Evolutionary conservation across 331 rosid species (phyloP), one percentile per base, ranked within the genome.

Genomic region (Quercus tomentella): DNA sequence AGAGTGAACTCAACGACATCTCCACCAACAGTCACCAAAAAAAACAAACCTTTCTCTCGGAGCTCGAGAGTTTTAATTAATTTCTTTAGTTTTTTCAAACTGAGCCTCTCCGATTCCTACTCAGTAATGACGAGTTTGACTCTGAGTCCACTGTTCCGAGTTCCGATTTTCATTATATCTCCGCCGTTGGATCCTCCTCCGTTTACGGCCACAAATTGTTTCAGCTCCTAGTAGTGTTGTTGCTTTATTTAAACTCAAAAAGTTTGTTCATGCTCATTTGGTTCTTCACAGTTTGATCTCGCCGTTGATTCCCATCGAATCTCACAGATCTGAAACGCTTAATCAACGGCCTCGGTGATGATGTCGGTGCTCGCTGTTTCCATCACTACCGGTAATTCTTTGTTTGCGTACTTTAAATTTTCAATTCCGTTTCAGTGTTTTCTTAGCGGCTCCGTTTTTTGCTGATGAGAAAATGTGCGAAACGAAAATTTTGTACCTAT

Each of bases 321-420:
- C 75, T 73, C 49, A 31, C 71, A 89, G 96, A 91, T 93, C 94
- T 91, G 91, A 83, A 75, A 78, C 82, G 49, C 61, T 28, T 78
- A 54, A 81, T 83, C 85, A 82, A 79, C 79, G 83, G 80, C 79
- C 87, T 83, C 77, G 82, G 83, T 79, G 88, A 93, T 89, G 97
- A 93, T 91, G 97, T 82, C 89, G 88, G 71, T 52, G 84, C 82
- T 82, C 60, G 69, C 74, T 43, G 84, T 86, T 84, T 78, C 82
- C 30, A 4, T 75, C 68, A 62, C 84, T 31, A 35, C 78, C 22
- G 91, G 90, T 89, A 82, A 71, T 84, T 63, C 11, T 16, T 22
- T 57, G 41, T 70, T 70, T 49, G 33, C 61, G 5, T 12, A 37
- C 33, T 1, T 31, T 73, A 57, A 49, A 49, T 10, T 26, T 68